Conservation (phyloP, 108 stramenopile genomes). For the Stephanodiscus triporus region DNA sequence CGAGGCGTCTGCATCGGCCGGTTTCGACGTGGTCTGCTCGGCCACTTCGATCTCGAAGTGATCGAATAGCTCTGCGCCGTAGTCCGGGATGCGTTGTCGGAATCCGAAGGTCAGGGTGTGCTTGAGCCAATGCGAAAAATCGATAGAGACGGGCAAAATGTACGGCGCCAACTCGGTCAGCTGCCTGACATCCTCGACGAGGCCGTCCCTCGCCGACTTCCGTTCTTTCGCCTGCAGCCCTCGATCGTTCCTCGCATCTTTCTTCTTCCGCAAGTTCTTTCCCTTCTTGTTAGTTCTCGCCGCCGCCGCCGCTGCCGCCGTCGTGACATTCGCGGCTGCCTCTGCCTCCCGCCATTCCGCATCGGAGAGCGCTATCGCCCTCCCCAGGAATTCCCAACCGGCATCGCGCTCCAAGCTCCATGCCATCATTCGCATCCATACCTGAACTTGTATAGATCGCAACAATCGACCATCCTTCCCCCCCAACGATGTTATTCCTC, state of each 20-base stretch:
- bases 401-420: slow-evolving; percentile 36
- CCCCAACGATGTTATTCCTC: not conserved
- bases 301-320: slow-evolving; percentile 7
- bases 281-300: slow-evolving; percentile 21
- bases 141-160: slow-evolving; percentile 40
- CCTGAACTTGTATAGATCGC: slow-evolving; percentile 33
- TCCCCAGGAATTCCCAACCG: slow-evolving; percentile 28
- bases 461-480: slow-evolving; percentile 14
- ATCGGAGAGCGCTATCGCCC: slow-evolving; percentile 11
- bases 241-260: not conserved
- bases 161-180: slow-evolving; percentile 39
- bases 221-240: not conserved
- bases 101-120: slow-evolving; percentile 40
- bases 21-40: slow-evolving; percentile 10
- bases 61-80: slow-evolving; percentile 41
- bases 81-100: slow-evolving; percentile 45
- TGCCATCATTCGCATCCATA: slow-evolving; percentile 48
- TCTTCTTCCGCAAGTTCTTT: slow-evolving; percentile 2
- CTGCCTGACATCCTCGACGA: slow-evolving; percentile 30
- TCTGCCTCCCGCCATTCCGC: not conserved
- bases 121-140: slow-evolving; percentile 40
- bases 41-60: slow-evolving; percentile 48
- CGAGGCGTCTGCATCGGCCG: slow-evolving; percentile 13
- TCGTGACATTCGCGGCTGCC: not conserved
- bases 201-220: slow-evolving; percentile 20